phyloP scores from a whole-genome alignment of 140 eudicot species.

The Anethum foeniculum region DNA sequence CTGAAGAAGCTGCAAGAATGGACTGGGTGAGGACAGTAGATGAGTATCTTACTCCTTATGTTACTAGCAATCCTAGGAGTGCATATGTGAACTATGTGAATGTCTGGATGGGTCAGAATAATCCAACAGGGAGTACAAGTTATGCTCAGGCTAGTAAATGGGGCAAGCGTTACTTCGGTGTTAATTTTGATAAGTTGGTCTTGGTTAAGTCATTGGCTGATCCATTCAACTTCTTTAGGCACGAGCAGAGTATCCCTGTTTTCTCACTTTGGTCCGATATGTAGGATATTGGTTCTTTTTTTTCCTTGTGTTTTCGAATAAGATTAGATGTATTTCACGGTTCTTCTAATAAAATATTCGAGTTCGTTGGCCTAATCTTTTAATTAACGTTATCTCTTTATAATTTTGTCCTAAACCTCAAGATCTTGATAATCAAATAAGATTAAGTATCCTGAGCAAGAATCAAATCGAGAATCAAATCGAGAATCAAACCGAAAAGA shows the following conservation, averaged over 20 bases:
- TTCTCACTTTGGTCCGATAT: neutral
- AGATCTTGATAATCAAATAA: neutral
- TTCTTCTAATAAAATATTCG: neutral
- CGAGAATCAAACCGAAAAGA: too few relatives aligned
- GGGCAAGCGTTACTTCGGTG: neutral
- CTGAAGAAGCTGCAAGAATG: neutral
- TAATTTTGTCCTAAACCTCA: too few relatives aligned
- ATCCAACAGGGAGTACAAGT: neutral
- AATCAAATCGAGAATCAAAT: too few relatives aligned
- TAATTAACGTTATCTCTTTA: neutral
- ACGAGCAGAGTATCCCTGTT: neutral
- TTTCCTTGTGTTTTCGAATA: neutral
- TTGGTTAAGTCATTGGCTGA: neutral
- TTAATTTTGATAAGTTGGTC: neutral
- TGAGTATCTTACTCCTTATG: neutral
- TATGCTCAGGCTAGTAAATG: neutral
- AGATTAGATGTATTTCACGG: neutral
- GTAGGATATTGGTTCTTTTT: neutral
- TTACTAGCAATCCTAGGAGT: neutral
- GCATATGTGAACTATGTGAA: neutral
- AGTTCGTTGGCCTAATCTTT: neutral
- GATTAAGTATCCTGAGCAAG: too few relatives aligned
- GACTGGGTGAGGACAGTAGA: neutral
- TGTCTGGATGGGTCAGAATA: neutral
- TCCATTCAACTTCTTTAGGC: slow-evolving; percentile 1